Percentiles rank a stretch among this genome's conserved stretches.
phyloP scores from a whole-genome alignment of 495 filamentous ascomycete genomes.

The Daldinia decipiens region DNA sequence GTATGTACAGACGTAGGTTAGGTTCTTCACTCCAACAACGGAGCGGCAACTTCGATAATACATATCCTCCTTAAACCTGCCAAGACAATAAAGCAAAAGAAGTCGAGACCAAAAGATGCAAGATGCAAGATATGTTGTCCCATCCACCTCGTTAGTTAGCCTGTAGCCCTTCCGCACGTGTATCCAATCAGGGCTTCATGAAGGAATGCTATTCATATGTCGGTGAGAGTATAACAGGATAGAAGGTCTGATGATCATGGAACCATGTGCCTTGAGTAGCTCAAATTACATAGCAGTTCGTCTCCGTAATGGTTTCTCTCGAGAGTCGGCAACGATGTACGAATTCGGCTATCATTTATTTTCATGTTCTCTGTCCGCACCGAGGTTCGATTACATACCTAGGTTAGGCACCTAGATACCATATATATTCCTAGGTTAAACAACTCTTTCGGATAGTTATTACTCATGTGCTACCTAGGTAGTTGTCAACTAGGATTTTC shows the following conservation, averaged over 20 bases:
- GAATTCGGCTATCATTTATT: slow-evolving; percentile 1
- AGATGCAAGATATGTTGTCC: slow-evolving; percentile 9
- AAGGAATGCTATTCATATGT: slow-evolving; percentile 29
- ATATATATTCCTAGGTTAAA: too few species aligned
- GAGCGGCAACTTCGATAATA: neutral
- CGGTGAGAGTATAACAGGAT: slow-evolving; percentile 29
- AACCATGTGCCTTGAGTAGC: slow-evolving; percentile 27
- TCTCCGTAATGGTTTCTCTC: neutral
- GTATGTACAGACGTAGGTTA: neutral
- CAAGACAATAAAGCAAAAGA: slow-evolving; percentile 10
- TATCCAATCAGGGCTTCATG: slow-evolving; percentile 21
- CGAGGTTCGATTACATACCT: slow-evolving; percentile 3
- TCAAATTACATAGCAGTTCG: neutral
- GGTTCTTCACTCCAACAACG: neutral
- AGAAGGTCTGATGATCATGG: slow-evolving; percentile 31
- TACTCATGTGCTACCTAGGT: neutral
- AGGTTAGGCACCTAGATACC: too few species aligned
- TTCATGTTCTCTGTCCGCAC: neutral
- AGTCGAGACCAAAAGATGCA: slow-evolving; percentile 10
- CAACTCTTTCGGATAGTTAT: slow-evolving; percentile 10
- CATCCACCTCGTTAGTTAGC: slow-evolving; percentile 18
- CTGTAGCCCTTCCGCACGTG: slow-evolving; percentile 9
- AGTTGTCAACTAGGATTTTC: neutral
- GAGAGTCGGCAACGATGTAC: too few species aligned
- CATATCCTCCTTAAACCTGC: neutral